Conservation (phyloP, 805 yeast species). For the Yamadazyma paraphyllophila region DNA sequence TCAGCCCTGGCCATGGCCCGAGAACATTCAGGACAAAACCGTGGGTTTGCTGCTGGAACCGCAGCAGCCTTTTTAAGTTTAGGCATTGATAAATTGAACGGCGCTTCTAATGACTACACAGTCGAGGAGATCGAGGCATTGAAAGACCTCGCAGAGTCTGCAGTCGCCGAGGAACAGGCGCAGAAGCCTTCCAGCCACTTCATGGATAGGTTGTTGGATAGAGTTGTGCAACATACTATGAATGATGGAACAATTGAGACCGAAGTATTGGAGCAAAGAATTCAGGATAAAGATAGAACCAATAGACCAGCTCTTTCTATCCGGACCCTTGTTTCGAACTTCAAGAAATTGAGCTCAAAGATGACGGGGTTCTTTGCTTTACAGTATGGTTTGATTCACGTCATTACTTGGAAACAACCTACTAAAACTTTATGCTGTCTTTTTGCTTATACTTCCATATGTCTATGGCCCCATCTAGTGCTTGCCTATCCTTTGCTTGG, state of each 20-base stretch:
- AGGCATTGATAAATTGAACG: constrained; percentile 27
- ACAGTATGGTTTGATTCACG: constrained; percentile 59
- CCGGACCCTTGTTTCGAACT: constrained; percentile 52
- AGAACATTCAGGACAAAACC: constrained; percentile 21
- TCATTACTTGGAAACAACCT: constrained; percentile 75
- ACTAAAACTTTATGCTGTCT: constrained; percentile 62
- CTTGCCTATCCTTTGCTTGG: constrained; percentile 60
- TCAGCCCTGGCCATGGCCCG: constrained; percentile 27
- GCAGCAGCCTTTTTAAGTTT: constrained; percentile 34
- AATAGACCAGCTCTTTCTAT: constrained; percentile 57
- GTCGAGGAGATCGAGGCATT: constrained; percentile 28
- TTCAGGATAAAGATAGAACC: constrained; percentile 44
- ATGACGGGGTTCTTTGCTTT: constrained; percentile 56
- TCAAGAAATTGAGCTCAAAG: constrained; percentile 54
- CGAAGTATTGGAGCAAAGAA: constrained; percentile 38
- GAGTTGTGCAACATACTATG: constrained; percentile 48
- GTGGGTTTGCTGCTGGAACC: constrained; percentile 37
- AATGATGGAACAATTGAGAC: constrained; percentile 50
- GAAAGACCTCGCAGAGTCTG: constrained; percentile 28
- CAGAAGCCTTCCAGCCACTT: constrained; percentile 40
- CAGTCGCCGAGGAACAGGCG: constrained; percentile 20
- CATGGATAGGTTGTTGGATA: constrained; percentile 56
- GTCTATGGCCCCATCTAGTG: constrained; percentile 69
- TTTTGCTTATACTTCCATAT: constrained; percentile 60
- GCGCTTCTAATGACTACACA: constrained; percentile 13